Percentiles rank a stretch among this genome's conserved stretches.
phyloP scores from a whole-genome alignment of 768 basidiomycete genomes.

The Clitopilus hobsonii region DNA sequence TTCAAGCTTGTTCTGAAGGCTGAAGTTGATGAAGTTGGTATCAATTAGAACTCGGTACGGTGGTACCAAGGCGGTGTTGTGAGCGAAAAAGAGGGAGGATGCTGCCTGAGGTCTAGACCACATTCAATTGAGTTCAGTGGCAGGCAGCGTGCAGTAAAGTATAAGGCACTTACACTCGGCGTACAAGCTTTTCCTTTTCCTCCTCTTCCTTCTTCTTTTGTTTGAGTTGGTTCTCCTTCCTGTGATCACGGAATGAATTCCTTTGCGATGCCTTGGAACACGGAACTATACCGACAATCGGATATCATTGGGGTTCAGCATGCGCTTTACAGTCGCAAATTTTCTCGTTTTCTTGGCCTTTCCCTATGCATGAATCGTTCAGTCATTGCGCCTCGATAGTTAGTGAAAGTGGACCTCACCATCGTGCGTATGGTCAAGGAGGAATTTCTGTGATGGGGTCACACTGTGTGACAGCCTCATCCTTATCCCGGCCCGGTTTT shows the following conservation, averaged over 20 bases:
- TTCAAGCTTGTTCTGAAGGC: conserved; percentile 96
- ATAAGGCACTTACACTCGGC: conserved; percentile 59
- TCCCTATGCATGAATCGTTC: conserved; percentile 41
- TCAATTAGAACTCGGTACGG: conserved; percentile 97
- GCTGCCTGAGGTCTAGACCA: conserved; percentile 68
- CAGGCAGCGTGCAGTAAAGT: conserved; percentile 2
- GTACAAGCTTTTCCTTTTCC: conserved; percentile 72
- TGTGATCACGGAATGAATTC: conserved; percentile 25
- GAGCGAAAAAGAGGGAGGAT: conserved; percentile 91
- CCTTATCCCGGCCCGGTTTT: background rate
- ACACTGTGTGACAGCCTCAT: background rate
- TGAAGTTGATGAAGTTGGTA: conserved; percentile 99
- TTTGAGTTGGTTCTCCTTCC: conserved; percentile 92
- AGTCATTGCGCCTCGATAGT: background rate
- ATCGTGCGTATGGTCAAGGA: background rate
- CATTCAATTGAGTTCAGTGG: background rate
- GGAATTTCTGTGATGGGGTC: background rate
- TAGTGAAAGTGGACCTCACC: background rate
- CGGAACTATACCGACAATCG: conserved; percentile 58
- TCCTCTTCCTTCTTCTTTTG: conserved; percentile 82
- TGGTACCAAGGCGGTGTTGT: conserved; percentile 93
- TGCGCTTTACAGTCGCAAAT: conserved; percentile 90
- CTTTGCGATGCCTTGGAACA: background rate
- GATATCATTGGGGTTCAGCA: conserved; percentile 92
- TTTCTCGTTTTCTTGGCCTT: conserved; percentile 93